These are phyloP conservation scores for Pulchroboletus neoregius DNA, from an alignment of 1,284 basidiomycete genomes.

Conservation along the genomic window DNA sequence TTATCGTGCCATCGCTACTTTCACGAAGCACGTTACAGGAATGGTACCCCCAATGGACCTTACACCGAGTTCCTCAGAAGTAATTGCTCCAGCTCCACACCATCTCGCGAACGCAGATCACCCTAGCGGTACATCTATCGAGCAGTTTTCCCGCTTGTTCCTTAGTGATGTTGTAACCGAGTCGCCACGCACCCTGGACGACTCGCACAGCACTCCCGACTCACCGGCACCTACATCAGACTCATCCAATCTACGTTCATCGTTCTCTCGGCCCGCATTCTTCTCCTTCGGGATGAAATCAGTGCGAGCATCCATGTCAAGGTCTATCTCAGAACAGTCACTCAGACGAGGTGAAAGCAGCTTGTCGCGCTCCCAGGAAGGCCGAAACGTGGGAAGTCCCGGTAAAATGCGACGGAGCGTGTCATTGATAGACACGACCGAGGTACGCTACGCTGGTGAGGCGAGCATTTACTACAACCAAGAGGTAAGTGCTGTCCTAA, in stretches of 20 bases:
- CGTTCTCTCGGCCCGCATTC: constrained; percentile 15
- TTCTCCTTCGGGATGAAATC: constrained; percentile 19
- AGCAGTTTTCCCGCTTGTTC: constrained; percentile 4
- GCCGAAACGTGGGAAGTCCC: constrained; percentile 47
- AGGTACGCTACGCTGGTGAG: constrained; percentile 60
- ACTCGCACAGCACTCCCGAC: not conserved
- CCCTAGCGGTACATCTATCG: not conserved
- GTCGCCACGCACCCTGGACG: not conserved
- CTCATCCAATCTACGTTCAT: constrained; percentile 4
- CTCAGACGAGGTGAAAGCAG: constrained; percentile 5
- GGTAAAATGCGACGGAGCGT: constrained; percentile 37
- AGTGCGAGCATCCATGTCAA: constrained; percentile 7
- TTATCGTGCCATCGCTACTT: constrained; percentile 66
- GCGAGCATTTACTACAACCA: constrained; percentile 32
- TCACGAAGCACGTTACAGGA: constrained; percentile 61
- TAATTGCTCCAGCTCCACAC: not conserved
- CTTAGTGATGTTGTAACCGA: constrained; percentile 9
- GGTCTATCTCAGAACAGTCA: constrained; percentile 18
- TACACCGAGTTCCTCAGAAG: constrained; percentile 16
- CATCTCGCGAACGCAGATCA: constrained; percentile 2
- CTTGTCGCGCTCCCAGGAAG: constrained; percentile 11
- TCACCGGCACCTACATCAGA: not conserved
- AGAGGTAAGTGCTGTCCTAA: constrained; percentile 24
- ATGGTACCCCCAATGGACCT: constrained; percentile 25
- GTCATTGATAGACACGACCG: constrained; percentile 19